Evolutionary conservation across 306 rosid genomes (phyloP).

Genomic region (Cucurbita pepo): DNA sequence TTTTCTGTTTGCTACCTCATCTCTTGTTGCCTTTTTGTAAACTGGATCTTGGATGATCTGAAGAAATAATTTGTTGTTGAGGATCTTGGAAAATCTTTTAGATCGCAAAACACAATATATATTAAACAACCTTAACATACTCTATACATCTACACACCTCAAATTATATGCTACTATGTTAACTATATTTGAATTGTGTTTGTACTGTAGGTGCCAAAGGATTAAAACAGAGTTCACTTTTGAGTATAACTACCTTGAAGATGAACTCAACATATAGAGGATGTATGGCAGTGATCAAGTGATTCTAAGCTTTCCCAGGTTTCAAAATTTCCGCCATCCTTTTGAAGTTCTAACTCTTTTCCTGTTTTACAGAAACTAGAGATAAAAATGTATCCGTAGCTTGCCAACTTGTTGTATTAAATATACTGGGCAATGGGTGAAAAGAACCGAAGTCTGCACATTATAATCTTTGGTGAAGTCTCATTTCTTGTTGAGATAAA

Average conservation of each 20-base stretch:
- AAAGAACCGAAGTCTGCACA: not conserved
- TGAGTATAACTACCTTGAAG: slow-evolving; percentile 91
- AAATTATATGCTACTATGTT: too few species aligned
- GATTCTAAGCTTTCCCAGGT: not conserved
- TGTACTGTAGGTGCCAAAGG: slow-evolving; percentile 78
- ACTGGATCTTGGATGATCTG: not conserved
- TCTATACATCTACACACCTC: too few species aligned
- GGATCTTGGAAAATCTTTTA: not conserved
- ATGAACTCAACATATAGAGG: slow-evolving; percentile 70
- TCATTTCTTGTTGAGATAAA: not conserved
- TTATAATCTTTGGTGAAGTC: not conserved
- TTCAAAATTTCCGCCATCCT: not conserved
- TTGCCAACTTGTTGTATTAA: not conserved
- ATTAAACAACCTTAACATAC: too few species aligned
- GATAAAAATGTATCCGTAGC: not conserved
- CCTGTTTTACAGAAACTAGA: not conserved
- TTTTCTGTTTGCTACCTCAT: slow-evolving; percentile 2
- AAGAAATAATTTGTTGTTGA: not conserved
- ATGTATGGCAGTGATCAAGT: slow-evolving; percentile 4
- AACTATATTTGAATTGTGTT: not conserved
- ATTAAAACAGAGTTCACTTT: slow-evolving; percentile 89
- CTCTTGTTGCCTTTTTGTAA: not conserved
- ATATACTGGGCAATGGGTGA: not conserved
- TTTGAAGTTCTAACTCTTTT: not conserved
- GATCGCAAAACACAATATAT: not conserved